These are phyloP conservation scores for Lindgomyces ingoldianus DNA, from an alignment of 495 filamentous ascomycete species.

Conservation along the genomic window DNA sequence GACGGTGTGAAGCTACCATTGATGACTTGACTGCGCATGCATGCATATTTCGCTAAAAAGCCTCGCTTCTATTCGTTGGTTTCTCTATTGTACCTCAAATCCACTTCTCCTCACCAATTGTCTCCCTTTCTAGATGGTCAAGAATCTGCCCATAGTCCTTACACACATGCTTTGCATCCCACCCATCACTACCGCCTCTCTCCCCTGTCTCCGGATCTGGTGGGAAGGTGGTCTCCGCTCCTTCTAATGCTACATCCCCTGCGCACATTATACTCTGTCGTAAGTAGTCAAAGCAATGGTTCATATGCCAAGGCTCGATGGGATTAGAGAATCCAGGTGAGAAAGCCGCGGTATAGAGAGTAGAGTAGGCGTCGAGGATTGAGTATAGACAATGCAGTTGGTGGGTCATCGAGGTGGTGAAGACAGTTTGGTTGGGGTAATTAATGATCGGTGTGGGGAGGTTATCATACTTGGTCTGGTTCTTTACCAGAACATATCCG, in stretches of 20 bases:
- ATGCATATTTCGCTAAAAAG: too few relatives aligned
- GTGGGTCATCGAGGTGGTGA: conserved; percentile 52
- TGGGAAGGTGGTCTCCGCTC: conserved; percentile 50
- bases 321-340: conserved; percentile 43
- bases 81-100: conserved; percentile 1
- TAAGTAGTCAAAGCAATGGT: conserved; percentile 55
- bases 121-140: conserved; percentile 46
- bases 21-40: too few relatives aligned
- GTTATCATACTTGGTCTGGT: conserved; percentile 48
- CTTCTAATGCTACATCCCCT: conserved; percentile 52
- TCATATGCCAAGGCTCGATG: conserved; percentile 53
- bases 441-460: conserved; percentile 51
- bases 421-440: conserved; percentile 50
- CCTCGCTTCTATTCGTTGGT: too few relatives aligned
- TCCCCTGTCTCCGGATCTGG: conserved; percentile 41
- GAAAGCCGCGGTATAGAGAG: conserved; percentile 38
- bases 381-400: conserved; percentile 54
- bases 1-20: too few relatives aligned
- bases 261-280: conserved; percentile 53
- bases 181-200: conserved; percentile 49
- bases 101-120: conserved; percentile 21
- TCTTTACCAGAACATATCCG: conserved; percentile 52
- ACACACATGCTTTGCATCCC: conserved; percentile 53
- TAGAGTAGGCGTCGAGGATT: conserved; percentile 49
- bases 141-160: conserved; percentile 48